Evolutionary conservation across 2,329 filamentous ascomycete genomes (phyloP).

Genomic region (Ophiostoma tasmaniense): DNA sequence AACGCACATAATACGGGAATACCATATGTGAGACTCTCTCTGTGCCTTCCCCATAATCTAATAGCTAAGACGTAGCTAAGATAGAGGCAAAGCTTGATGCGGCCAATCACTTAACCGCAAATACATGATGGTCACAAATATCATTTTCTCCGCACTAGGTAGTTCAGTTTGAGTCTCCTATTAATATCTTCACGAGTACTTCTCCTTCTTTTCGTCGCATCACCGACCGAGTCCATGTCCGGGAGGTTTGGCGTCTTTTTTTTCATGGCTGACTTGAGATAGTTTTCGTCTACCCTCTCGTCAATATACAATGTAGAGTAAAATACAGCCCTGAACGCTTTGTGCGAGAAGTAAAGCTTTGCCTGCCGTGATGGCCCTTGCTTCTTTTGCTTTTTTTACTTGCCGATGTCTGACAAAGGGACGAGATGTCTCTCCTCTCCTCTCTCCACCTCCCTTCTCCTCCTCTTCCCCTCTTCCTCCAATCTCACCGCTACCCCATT

Average conservation of each 20-base stretch:
- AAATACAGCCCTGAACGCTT: no score
- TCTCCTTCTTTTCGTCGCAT: neutral
- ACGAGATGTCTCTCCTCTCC: neutral
- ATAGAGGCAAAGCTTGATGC: neutral
- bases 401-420: neutral
- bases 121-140: neutral
- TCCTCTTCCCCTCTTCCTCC: neutral
- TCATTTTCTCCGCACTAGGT: neutral
- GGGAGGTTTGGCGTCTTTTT: neutral
- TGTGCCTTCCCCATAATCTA: neutral
- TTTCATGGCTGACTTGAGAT: neutral
- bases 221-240: neutral
- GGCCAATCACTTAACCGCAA: neutral
- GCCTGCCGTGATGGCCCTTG: neutral
- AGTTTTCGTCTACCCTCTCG: neutral
- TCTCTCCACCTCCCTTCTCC: neutral
- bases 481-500: neutral
- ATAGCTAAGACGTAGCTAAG: neutral
- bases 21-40: neutral
- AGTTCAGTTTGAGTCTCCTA: neutral
- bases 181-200: neutral
- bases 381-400: neutral
- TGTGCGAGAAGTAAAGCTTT: neutral
- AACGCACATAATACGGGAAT: neutral
- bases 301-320: no score